Evolutionary conservation across 768 basidiomycete genomes (phyloP).

Genomic region (Panellus pusillus): DNA sequence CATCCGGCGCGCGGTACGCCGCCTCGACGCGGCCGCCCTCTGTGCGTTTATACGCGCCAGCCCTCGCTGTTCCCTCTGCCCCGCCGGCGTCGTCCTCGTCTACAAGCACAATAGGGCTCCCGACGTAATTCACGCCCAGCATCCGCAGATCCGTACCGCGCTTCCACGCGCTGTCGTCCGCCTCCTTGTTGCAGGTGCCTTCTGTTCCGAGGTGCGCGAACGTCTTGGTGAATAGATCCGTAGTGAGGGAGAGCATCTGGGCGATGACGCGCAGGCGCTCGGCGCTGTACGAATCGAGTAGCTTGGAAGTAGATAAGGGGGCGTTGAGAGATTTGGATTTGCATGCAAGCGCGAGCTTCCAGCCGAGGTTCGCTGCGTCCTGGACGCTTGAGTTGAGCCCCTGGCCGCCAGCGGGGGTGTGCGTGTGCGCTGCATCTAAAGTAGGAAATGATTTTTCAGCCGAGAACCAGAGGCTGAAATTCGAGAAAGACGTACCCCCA

Average conservation of each 20-base stretch:
- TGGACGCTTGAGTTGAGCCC: slow-evolving; percentile 37
- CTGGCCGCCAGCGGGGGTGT: slow-evolving; percentile 45
- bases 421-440: slow-evolving; percentile 49
- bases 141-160: slow-evolving; percentile 28
- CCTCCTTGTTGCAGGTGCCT: background rate
- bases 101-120: slow-evolving; percentile 39
- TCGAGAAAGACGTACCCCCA: slow-evolving; percentile 37
- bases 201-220: slow-evolving; percentile 7
- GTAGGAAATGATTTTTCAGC: background rate
- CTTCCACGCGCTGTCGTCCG: slow-evolving; percentile 5
- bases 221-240: slow-evolving; percentile 26
- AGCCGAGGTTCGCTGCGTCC: slow-evolving; percentile 42
- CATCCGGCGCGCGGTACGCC: slow-evolving; percentile 37
- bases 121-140: slow-evolving; percentile 47
- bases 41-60: background rate
- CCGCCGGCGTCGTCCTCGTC: background rate
- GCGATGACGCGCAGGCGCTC: slow-evolving; percentile 48
- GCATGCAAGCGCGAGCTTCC: slow-evolving; percentile 42
- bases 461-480: background rate
- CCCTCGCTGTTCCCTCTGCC: background rate
- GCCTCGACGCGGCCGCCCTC: slow-evolving; percentile 27
- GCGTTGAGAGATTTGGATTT: too few species aligned
- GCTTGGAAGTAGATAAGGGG: slow-evolving; percentile 22
- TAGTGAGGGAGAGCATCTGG: slow-evolving; percentile 43
- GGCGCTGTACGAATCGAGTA: slow-evolving; percentile 40